Evolutionary conservation across 495 filamentous ascomycete genomes (phyloP), one percentile per base, ranked within the genome.

Genomic region (Pseudevernia furfuracea): DNA sequence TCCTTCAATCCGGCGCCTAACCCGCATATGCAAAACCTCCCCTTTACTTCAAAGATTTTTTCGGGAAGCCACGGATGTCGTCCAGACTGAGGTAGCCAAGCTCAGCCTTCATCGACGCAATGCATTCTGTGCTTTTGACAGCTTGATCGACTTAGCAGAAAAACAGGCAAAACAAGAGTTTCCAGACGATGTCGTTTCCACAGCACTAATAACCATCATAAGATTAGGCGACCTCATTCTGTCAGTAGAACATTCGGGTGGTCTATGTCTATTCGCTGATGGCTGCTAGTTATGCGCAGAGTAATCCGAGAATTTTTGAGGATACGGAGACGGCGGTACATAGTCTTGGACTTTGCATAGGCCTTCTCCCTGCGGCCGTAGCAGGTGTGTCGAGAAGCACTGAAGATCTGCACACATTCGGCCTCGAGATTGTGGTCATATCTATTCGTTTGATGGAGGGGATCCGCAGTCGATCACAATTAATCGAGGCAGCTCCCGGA

Each of bases 331-430:
- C 37, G 43, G 32, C 48, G 23, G 43, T 58, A n/a, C 53, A 64
- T 34, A 58, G 67, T 23, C 62, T 68, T 41, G 68, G 60, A 15
- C 61, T 69, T 59, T 69, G 68, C 49, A 67, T 58, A 12, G 68
- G 68, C 25, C 55, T 67, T n/a, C 52, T 69, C n/a, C 68, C 68
- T 25, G 68, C 68, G 25, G 65, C 68, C 6, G 65, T 61, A 23
- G 56, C 65, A 43, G 66, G 58, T 3, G 57, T 55, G 14, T 39
- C 65, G 46, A 49, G 37, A 32, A 58, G 53, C 21, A 37, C 36
- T 12, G 32, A 23, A 10, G 65, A 69, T 28, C 15, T 67, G 17
- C 48, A 59, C 14, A 67, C 37, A 2, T 49, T 41, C n/a, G 61
- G 61, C n/a, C 56, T 67, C n/a, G 65, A 66, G 34, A 49, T 69